Evolutionary conservation across 2,329 filamentous ascomycete genomes (phyloP).

Genomic region (Fusarium sublunatum): DNA sequence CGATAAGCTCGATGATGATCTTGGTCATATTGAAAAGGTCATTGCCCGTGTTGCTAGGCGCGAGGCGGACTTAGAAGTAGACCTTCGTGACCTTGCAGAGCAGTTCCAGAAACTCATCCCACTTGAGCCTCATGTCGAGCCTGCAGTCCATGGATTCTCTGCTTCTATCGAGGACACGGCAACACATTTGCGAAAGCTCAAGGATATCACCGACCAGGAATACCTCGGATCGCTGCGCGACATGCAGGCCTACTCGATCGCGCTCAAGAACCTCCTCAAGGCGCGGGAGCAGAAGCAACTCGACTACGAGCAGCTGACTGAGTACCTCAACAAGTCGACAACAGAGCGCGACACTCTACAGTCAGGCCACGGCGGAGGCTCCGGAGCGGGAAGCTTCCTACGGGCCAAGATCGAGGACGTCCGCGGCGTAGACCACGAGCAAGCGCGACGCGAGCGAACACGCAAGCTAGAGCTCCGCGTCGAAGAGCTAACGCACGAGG

Average conservation of each 20-base stretch:
- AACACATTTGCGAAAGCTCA: conserved; percentile 79
- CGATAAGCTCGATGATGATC: conserved; percentile 93
- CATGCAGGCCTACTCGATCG: conserved; percentile 94
- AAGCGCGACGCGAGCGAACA: conserved; percentile 84
- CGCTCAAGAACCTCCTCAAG: conserved; percentile 88
- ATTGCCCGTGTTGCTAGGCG: conserved; percentile 88
- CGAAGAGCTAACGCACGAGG: conserved; percentile 88
- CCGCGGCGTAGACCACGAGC: conserved; percentile 95
- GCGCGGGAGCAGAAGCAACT: conserved; percentile 97
- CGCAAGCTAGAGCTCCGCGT: conserved; percentile 93
- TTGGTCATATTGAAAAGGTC: conserved; percentile 95
- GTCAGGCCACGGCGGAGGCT: conserved; percentile 69
- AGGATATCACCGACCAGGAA: conserved; percentile 93
- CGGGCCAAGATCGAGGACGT: conserved; percentile 96
- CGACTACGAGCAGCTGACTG: conserved; percentile 94
- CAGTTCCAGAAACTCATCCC: conserved; percentile 95
- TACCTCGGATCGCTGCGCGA: conserved; percentile 93
- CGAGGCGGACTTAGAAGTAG: conserved; percentile 86
- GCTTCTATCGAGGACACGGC: conserved; percentile 86
- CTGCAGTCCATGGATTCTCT: conserved; percentile 85
- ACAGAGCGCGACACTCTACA: conserved; percentile 84
- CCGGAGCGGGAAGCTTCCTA: conserved; percentile 84
- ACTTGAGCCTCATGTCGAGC: conserved; percentile 88
- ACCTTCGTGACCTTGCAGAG: conserved; percentile 88
- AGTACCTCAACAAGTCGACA: conserved; percentile 93